A percentile compares a stretch with the other conserved stretches of the same genome.
Evolutionary conservation across 352 stramenopile species (phyloP).

Genomic region (Phytophthora pinifolia): DNA sequence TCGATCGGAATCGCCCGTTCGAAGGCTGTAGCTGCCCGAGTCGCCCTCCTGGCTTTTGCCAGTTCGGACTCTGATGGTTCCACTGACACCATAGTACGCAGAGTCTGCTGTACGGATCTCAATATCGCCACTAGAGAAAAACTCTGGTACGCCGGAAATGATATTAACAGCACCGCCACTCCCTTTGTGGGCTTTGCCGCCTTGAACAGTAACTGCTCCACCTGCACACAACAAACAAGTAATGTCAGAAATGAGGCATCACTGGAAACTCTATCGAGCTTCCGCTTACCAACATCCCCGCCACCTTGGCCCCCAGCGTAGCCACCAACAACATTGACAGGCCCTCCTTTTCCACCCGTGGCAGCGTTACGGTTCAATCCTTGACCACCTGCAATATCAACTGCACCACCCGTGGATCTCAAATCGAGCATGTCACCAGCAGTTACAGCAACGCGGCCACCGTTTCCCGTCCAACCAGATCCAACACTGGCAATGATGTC

Average conservation of each 20-base stretch:
- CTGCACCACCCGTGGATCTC: slow-evolving; percentile 47
- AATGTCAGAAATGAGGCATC: slow-evolving; percentile 2
- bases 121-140: slow-evolving; percentile 55
- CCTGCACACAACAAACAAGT: slow-evolving; percentile 23
- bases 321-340: slow-evolving; percentile 56
- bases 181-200: slow-evolving; percentile 44
- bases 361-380: slow-evolving; percentile 42
- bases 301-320: slow-evolving; percentile 45
- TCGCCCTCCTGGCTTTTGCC: slow-evolving; percentile 53
- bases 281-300: slow-evolving; percentile 45
- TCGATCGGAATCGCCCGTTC: slow-evolving; percentile 54
- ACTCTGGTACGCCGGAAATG: slow-evolving; percentile 39
- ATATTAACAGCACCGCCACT: slow-evolving; percentile 57
- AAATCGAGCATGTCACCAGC: slow-evolving; percentile 55
- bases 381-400: slow-evolving; percentile 50
- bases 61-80: slow-evolving; percentile 62
- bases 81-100: slow-evolving; percentile 63
- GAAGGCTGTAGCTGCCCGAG: slow-evolving; percentile 58
- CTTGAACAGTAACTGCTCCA: slow-evolving; percentile 46
- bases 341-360: slow-evolving; percentile 59
- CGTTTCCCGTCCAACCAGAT: slow-evolving; percentile 76
- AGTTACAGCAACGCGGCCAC: slow-evolving; percentile 76
- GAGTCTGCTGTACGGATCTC: slow-evolving; percentile 68
- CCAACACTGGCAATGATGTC: slow-evolving; percentile 80
- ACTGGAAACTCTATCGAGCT: background rate